Evolutionary conservation across 139 green algal species (phyloP).

Genomic region (Auxenochlorella protothecoides): DNA sequence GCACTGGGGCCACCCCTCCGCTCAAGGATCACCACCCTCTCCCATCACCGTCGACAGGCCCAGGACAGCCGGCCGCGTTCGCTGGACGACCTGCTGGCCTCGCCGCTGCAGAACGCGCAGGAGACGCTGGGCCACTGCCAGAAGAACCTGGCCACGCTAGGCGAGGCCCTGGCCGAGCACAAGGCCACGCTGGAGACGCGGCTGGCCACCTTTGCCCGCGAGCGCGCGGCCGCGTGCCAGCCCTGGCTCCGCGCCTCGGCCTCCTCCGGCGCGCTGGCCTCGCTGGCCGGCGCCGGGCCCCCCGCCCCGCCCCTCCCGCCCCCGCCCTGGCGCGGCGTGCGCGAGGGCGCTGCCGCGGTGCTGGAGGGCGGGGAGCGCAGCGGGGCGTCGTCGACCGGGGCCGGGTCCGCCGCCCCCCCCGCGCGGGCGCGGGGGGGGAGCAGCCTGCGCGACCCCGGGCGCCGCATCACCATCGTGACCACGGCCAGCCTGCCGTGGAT

Average conservation of each 20-base stretch:
- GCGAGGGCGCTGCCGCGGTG: background rate
- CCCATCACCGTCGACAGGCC: no score
- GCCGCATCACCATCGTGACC: conserved; percentile 91
- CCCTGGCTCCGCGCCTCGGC: background rate
- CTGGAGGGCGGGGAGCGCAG: no score
- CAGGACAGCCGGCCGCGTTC: no score
- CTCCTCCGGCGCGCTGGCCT: background rate
- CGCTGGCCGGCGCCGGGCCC: background rate
- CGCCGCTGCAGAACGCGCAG: conserved; percentile 17
- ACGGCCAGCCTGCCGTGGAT: conserved; percentile 96
- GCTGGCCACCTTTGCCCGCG: conserved; percentile 1
- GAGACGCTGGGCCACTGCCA: conserved; percentile 36
- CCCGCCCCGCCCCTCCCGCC: background rate
- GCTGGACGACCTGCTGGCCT: no score
- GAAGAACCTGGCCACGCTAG: conserved; percentile 28
- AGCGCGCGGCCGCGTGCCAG: background rate
- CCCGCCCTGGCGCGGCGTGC: conserved; percentile 1
- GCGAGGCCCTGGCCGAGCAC: conserved; percentile 16
- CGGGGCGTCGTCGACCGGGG: no score
- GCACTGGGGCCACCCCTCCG: no score
- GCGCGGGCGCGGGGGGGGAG: background rate
- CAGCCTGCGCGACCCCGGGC: conserved; percentile 58
- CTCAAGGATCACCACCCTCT: no score
- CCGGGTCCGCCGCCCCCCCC: background rate
- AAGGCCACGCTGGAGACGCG: conserved; percentile 8